A percentile compares a stretch with the other conserved stretches of the same genome.
These are phyloP conservation scores for Chlorella sp. DNA, from an alignment of 139 green algal genomes.

Conservation along the genomic window DNA sequence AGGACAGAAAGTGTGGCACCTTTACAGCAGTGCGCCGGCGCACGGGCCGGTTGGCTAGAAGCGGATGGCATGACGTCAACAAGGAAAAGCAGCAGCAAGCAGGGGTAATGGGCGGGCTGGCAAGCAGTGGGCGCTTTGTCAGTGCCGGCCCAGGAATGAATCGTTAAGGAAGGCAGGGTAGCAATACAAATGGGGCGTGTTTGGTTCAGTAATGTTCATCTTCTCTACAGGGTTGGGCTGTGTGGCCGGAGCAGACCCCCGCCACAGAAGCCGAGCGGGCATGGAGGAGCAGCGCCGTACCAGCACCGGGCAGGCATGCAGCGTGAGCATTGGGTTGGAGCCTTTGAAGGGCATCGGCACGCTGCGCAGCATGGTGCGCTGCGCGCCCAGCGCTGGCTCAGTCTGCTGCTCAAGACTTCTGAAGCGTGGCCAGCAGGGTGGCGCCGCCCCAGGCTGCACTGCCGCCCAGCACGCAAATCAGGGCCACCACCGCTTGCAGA, in stretches of 20 bases:
- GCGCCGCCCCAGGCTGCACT: slow-evolving; percentile 64
- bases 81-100: neutral
- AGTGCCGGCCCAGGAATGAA: neutral
- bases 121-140: no score
- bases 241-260: no score
- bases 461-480: slow-evolving; percentile 51
- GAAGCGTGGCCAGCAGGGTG: slow-evolving; percentile 53
- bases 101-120: neutral
- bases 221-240: neutral
- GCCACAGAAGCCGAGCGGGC: neutral
- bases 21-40: no score
- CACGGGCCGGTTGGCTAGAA: no score
- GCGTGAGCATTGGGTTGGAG: no score
- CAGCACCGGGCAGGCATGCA: no score
- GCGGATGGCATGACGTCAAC: neutral
- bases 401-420: slow-evolving; percentile 50
- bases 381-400: neutral
- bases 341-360: no score
- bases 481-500: slow-evolving; percentile 50
- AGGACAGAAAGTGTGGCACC: neutral
- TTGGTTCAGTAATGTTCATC: neutral
- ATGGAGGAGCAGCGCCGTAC: no score
- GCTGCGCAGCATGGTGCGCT: neutral
- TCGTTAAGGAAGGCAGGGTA: neutral
- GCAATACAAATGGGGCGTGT: no score